Evolutionary conservation across 176 grass and related monocot genomes (phyloP).

Genomic region (Oropetium thomaeum): DNA sequence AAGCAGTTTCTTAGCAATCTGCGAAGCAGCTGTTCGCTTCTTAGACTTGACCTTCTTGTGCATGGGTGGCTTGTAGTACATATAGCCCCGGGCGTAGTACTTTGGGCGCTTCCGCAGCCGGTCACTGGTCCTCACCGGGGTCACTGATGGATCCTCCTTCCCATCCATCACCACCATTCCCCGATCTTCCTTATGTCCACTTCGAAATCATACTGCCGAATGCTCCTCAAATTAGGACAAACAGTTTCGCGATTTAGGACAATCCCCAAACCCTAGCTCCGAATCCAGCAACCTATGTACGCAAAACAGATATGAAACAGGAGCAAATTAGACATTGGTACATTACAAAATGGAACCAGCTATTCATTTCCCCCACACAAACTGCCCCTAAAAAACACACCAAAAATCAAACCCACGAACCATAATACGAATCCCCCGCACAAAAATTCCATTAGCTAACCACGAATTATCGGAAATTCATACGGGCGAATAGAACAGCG

Average conservation of each 20-base stretch:
- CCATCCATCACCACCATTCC: constrained; percentile 36
- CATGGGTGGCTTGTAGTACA: constrained; percentile 71
- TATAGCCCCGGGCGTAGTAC: constrained; percentile 53
- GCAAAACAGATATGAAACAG: background rate
- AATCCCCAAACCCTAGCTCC: constrained; percentile 51
- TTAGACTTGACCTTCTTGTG: constrained; percentile 90
- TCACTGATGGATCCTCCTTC: constrained; percentile 37
- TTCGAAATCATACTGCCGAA: background rate
- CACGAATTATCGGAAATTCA: constrained; percentile 12
- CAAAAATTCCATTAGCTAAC: constrained; percentile 9
- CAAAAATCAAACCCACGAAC: background rate
- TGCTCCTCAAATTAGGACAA: constrained; percentile 32
- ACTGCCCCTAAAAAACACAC: background rate
- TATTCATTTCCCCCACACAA: background rate
- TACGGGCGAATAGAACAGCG: background rate
- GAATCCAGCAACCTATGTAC: constrained; percentile 25
- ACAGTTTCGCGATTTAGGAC: constrained; percentile 1
- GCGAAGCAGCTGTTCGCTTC: constrained; percentile 78
- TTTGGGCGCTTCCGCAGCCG: constrained; percentile 66
- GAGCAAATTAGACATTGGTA: background rate
- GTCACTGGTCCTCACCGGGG: constrained; percentile 68
- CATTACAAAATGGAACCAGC: constrained; percentile 31
- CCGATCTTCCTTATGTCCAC: constrained; percentile 19
- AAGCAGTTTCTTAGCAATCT: constrained; percentile 95
- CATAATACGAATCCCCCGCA: constrained; percentile 17